phyloP scores from a whole-genome alignment of 306 rosid genomes.

The Acacia confusa region DNA sequence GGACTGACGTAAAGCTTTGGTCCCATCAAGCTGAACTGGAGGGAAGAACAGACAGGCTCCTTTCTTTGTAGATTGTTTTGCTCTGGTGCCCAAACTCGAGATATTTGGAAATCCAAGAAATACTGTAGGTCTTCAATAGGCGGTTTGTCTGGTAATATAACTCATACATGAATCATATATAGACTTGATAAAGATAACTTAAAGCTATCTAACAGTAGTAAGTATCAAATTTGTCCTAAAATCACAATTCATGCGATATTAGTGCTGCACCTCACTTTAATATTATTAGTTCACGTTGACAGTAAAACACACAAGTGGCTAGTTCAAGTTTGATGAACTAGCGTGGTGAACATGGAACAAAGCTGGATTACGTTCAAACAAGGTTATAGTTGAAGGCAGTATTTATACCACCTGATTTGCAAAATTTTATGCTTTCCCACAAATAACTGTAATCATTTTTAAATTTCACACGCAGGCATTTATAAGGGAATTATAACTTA shows the following conservation, averaged over 20 bases:
- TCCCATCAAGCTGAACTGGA: conserved; percentile 98
- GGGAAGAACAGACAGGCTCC: conserved; percentile 84
- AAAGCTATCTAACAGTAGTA: neutral
- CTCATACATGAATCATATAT: neutral
- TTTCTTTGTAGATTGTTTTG: conserved; percentile 82
- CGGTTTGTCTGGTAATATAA: conserved; percentile 69
- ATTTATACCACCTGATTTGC: neutral
- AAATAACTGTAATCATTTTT: neutral
- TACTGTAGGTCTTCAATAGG: conserved; percentile 96
- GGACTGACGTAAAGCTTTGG: conserved; percentile 93
- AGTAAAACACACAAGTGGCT: neutral
- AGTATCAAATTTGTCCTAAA: neutral
- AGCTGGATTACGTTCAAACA: neutral
- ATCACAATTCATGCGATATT: neutral
- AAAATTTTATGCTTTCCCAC: neutral
- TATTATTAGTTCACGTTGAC: neutral
- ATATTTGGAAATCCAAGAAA: conserved; percentile 95
- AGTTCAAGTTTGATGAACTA: neutral
- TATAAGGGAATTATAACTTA: conserved; percentile 48
- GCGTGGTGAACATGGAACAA: neutral
- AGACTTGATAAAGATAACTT: neutral
- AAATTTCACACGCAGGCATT: neutral
- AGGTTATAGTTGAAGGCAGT: neutral
- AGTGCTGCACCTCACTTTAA: neutral
- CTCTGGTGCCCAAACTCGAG: conserved; percentile 91